Evolutionary conservation across 2,329 filamentous ascomycete genomes (phyloP), one percentile per base, ranked within the genome.

Genomic region (Chaetothyriales sp.): DNA sequence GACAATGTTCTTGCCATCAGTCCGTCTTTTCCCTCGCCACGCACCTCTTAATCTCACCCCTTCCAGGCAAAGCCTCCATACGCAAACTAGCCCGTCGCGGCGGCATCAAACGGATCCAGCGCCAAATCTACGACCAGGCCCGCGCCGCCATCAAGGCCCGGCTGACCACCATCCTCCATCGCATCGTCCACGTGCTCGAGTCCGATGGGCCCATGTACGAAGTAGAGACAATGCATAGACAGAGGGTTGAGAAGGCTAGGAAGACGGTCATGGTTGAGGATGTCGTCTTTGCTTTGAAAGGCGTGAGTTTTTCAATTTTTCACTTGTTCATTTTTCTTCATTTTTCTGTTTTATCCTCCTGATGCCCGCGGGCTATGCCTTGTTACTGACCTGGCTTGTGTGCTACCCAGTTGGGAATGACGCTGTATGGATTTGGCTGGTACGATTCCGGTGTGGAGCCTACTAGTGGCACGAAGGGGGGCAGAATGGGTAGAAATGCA

Each of bases 81-180:
- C 7, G 33, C 2, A 40, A 40, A 5, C 66, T 69, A 1, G 67
- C 67, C 2, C 66, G 67, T 1, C 64, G 67, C 3, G 67, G 64
- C 0, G 67, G 67, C 0, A 58, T 69, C 0, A 46, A 58, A 0
- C 50, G 67, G 0, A 68, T 69, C 0, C 60, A 64, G 5, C 47
- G 22, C 0, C 58, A 57, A 0, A 62, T 68, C 1, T 69, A 69
- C 19, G 50, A 63, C 0, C 59, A 62, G 0, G 56, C 62, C 2
- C 58, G 66, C 0, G 3, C 49, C 0, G 62, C 62, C 0, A 5
- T 68, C 0, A 54, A 56, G 13, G 48, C 56, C 0, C 54, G 62
- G 0, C 46, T 69, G 0, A 44, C 48, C 10, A 15, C 33, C 33
- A 15, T 40, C 33, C 33, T 40, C 33, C 33, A 40, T 15, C 10